Evolutionary conservation across 805 yeast species (phyloP), one percentile per base, ranked within the genome.

Genomic region (Candida succiphila): DNA sequence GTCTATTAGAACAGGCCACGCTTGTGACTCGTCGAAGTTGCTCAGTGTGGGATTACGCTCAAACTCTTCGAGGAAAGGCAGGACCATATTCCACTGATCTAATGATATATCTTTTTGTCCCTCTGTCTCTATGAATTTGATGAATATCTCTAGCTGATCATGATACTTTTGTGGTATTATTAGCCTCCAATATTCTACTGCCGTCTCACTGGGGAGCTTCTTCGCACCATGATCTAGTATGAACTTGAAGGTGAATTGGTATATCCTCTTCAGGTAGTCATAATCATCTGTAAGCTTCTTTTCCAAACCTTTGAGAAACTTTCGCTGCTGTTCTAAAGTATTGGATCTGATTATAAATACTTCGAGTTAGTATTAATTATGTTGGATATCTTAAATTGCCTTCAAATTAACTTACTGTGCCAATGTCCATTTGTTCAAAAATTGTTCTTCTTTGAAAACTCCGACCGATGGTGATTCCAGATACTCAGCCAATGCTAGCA

Each of bases 1-100:
- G 52, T 89, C 98, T 42, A 89, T 74, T 14, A 85, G 61, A 34
- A 83, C 73, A 5, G 97, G 98, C 97, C 97, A 89, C 1, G 96
- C 83, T 17, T 81, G 87, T 44, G 72, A 69, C 42, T 80, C 92
- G 45, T 81, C 88, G 54, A 87, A 88, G 3, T 55, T 58, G 13
- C 57, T 56, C 5, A 89, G 60, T 1, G 48, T 40, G 0, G 81
- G 73, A 38, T 84, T 82, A 3, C 51, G 40, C 1, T 72, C 55
- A 38, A 65, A 65, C 38, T 71, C 70, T 34, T 60, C 55, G 35
- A 79, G 55, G 46, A 87, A 85, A 36, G 76, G 74, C 35, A 67
- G 67, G 36, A 82, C 60, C 96, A 88, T 87, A 39, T 72, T 67
- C 96, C 96, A 89, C 17, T 78, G 72, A 48, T 89, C 98, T 41